Conservation (phyloP, 1,139 yeast genomes). For the Pichia inconspicua region DNA sequence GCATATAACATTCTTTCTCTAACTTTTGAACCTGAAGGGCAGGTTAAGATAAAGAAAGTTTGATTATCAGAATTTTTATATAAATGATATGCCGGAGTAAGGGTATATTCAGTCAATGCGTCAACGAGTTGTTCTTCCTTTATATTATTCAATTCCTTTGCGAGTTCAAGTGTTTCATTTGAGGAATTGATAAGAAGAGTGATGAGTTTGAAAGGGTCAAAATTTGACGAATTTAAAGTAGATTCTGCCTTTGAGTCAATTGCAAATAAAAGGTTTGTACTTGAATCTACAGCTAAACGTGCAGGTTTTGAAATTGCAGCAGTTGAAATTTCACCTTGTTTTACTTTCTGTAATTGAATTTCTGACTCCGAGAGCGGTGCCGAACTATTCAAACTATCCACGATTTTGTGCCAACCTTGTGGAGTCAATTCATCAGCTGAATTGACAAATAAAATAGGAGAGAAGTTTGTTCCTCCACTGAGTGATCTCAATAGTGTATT, state of each 20-base stretch:
- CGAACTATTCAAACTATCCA: conserved; percentile 30
- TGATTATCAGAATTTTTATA: conserved; percentile 33
- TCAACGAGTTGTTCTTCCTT: conserved; percentile 22
- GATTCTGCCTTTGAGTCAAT: conserved; percentile 2
- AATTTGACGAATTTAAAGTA: background rate
- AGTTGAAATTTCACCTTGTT: conserved; percentile 3
- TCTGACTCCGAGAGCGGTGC: conserved; percentile 61
- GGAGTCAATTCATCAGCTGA: conserved; percentile 56
- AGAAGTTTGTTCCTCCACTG: conserved; percentile 45
- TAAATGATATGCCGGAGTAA: conserved; percentile 47
- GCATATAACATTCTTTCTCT: conserved; percentile 93
- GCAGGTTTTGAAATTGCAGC: conserved; percentile 1
- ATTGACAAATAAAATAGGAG: conserved; percentile 42
- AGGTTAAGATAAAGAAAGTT: conserved; percentile 64
- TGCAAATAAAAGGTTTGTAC: conserved; percentile 16
- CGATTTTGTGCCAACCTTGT: conserved; percentile 39
- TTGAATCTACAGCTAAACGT: conserved; percentile 19
- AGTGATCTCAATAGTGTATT: conserved; percentile 65
- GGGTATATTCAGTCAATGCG: conserved; percentile 9
- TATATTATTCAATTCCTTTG: conserved; percentile 13
- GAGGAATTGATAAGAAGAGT: background rate
- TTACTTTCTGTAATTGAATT: conserved; percentile 31
- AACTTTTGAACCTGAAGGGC: conserved; percentile 87
- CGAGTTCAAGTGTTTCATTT: conserved; percentile 6
- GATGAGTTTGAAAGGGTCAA: conserved; percentile 7